These are phyloP conservation scores for Aspergillus flavus DNA, from an alignment of 2,329 filamentous ascomycete species.

Conservation along the genomic window DNA sequence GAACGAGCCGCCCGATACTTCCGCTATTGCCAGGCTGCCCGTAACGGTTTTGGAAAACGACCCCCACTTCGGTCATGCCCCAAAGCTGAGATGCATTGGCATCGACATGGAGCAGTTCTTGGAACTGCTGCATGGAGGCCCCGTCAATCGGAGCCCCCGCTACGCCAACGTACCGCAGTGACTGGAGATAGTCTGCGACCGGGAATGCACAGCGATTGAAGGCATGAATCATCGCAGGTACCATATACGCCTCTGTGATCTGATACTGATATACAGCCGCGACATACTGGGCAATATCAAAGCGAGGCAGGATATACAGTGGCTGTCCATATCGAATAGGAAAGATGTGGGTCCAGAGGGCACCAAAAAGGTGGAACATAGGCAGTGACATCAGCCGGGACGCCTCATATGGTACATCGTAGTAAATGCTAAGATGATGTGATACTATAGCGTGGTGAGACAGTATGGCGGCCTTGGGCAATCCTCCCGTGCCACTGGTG, in stretches of 20 bases:
- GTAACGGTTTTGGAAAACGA: slow-evolving; percentile 44
- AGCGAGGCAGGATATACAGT: slow-evolving; percentile 53
- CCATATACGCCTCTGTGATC: slow-evolving; percentile 53
- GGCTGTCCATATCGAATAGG: slow-evolving; percentile 50
- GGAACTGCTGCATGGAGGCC: slow-evolving; percentile 44
- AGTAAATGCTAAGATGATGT: slow-evolving; percentile 48
- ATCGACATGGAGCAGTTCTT: slow-evolving; percentile 42
- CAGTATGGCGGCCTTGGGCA: slow-evolving; percentile 62
- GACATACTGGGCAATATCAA: slow-evolving; percentile 45
- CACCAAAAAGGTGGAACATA: slow-evolving; percentile 57
- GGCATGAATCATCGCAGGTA: slow-evolving; percentile 49
- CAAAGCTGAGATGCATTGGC: slow-evolving; percentile 53
- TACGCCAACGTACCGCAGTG: slow-evolving; percentile 48
- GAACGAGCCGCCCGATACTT: slow-evolving; percentile 51
- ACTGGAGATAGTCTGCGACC: slow-evolving; percentile 36
- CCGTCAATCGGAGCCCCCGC: slow-evolving; percentile 55
- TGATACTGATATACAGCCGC: slow-evolving; percentile 42
- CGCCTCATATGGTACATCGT: slow-evolving; percentile 43
- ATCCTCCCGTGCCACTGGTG: slow-evolving; percentile 62
- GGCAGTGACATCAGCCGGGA: slow-evolving; percentile 53
- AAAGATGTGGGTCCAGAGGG: slow-evolving; percentile 50
- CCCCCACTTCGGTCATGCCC: slow-evolving; percentile 59
- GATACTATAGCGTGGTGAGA: slow-evolving; percentile 62
- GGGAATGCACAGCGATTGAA: slow-evolving; percentile 34
- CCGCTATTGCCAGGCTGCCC: slow-evolving; percentile 45